Base-by-base conservation (phyloP, 257 asterid species). In the Forsythia suspensa region DNA sequence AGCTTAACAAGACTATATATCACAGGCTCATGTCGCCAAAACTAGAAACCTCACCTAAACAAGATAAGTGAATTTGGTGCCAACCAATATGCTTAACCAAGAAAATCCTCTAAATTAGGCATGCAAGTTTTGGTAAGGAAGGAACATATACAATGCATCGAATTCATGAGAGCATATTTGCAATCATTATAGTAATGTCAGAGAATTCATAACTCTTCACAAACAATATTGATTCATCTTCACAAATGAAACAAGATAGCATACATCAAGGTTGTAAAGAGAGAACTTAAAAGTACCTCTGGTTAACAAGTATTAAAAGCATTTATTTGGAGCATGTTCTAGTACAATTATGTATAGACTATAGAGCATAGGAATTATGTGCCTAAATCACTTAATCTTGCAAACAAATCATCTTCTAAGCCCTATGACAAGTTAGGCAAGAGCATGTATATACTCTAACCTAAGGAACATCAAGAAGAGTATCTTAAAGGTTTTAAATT, bases 151-250 rank as follows among this genome's bases (percentile, higher is more conserved):
- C 65, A 55, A 55, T 12, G 13, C 57, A 18, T 13, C 13, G n/a
- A 24, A 48, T 48, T 48, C 57, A 48, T 48, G 57, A 57, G 10
- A 51, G 37, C 9, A 51, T 38, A 59, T 6, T 3, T 18, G 67
- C 73, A 13, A 65, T 12, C 40, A 24, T 65, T 39, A n/a, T 4
- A 21, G 29, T 34, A 39, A 12, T 10, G 12, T 44, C 13, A 37
- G 70, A 76, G n/a, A 29, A 75, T 40, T 52, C 70, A 75, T 11
- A 24, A 29, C 46, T 75, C n/a, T 48, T 48, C 20, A 75, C 34
- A 39, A 38, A 18, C 29, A 8, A 24, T 6, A 41, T 21, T 24
- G 24, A 20, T 66, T 41, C 46, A 65, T 76, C 42, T 39, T n/a
- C 18, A 3, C 4, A 16, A 21, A 72, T 46, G 15, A 24, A 44